Conservation (phyloP, 257 asterid genomes). For the Salvia splendens region DNA sequence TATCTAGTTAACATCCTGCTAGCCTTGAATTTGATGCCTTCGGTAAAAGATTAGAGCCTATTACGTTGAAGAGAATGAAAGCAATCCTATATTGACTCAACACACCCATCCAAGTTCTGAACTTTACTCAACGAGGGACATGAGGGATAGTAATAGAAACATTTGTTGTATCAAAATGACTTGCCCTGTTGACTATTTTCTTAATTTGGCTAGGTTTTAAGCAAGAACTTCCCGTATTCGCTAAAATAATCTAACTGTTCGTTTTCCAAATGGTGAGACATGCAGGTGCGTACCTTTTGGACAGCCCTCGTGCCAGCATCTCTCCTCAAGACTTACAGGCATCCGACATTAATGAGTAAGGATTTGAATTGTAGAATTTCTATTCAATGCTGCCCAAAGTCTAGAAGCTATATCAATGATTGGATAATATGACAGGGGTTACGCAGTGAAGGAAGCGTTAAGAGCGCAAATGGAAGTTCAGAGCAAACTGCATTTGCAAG, state of each 20-base stretch:
- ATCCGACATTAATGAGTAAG: conserved; percentile 77
- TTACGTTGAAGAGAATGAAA: background rate
- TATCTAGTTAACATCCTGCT: background rate
- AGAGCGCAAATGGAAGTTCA: conserved; percentile 96
- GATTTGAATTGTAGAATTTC: conserved; percentile 16
- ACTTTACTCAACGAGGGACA: background rate
- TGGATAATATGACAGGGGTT: conserved; percentile 59
- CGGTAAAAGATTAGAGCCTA: background rate
- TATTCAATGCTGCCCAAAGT: background rate
- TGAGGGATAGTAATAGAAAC: background rate
- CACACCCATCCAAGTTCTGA: conserved; percentile 1
- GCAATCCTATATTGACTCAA: conserved; percentile 12
- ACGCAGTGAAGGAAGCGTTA: conserved; percentile 87
- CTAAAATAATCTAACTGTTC: conserved; percentile 25
- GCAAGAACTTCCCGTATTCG: background rate
- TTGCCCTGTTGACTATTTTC: conserved; percentile 11
- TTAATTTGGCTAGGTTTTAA: background rate
- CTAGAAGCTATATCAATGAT: conserved; percentile 21
- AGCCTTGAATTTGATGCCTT: conserved; percentile 8
- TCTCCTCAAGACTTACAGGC: conserved; percentile 65
- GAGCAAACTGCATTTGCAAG: conserved; percentile 86
- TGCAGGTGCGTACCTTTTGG: conserved; percentile 64
- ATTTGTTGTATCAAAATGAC: conserved; percentile 8
- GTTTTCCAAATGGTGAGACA: conserved; percentile 37
- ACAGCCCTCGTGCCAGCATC: conserved; percentile 55